phyloP scores from a whole-genome alignment of 495 filamentous ascomycete genomes.

The Amphirosellinia nigrospora region DNA sequence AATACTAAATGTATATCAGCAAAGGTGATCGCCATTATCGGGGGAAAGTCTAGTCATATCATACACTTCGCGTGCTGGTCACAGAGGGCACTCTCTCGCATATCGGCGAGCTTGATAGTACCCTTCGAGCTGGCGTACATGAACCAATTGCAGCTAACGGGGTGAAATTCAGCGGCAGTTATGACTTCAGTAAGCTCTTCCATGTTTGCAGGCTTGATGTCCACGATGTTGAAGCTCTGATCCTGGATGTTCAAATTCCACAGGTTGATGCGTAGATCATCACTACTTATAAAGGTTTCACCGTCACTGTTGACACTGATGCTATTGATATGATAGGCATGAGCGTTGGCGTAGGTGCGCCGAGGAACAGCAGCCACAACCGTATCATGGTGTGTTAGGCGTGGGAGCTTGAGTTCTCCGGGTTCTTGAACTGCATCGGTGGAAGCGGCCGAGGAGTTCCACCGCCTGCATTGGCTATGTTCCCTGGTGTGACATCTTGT shows the following conservation, averaged over 20 bases:
- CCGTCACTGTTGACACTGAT: slow-evolving; percentile 99
- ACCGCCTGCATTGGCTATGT: slow-evolving; percentile 70
- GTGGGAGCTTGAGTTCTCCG: slow-evolving; percentile 87
- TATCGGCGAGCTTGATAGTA: slow-evolving; percentile 98
- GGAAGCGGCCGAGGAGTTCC: slow-evolving; percentile 71
- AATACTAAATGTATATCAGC: slow-evolving; percentile 69
- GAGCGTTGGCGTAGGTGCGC: slow-evolving; percentile 95
- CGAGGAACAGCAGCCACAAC: slow-evolving; percentile 96
- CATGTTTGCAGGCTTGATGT: slow-evolving; percentile 99
- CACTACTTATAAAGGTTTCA: slow-evolving; percentile 98
- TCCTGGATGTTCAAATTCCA: slow-evolving; percentile 99
- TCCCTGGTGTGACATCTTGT: slow-evolving; percentile 86
- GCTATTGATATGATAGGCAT: slow-evolving; percentile 99
- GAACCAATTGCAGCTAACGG: slow-evolving; percentile 98
- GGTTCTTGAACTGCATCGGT: slow-evolving; percentile 75
- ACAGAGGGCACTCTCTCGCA: slow-evolving; percentile 94
- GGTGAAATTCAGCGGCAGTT: slow-evolving; percentile 97
- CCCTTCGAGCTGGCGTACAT: slow-evolving; percentile 99
- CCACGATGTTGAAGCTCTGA: slow-evolving; percentile 99
- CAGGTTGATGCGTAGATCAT: slow-evolving; percentile 95
- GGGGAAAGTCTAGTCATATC: slow-evolving; percentile 33
- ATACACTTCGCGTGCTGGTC: slow-evolving; percentile 94
- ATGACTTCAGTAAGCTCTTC: slow-evolving; percentile 99
- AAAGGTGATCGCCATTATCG: neutral
- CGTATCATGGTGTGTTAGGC: slow-evolving; percentile 96